Conservation (phyloP, 2,329 filamentous ascomycete species). For the Fusarium falciforme region DNA sequence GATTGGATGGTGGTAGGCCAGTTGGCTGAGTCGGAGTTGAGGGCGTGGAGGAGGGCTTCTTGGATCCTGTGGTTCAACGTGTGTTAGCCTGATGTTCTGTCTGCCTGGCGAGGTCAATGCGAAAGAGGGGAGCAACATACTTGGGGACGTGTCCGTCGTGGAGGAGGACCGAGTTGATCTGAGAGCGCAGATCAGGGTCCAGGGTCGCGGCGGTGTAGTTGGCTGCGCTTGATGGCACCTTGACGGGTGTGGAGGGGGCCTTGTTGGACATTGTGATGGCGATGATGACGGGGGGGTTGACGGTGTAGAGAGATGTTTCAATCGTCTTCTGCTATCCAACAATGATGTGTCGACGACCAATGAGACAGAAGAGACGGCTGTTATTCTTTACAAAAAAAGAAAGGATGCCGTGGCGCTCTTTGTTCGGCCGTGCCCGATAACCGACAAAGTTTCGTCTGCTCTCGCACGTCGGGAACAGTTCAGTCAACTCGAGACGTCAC, state of each 20-base stretch:
- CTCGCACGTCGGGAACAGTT: not conserved
- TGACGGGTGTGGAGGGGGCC: constrained; percentile 66
- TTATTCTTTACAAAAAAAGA: not conserved
- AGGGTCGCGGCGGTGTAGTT: constrained; percentile 70
- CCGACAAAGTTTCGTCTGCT: not conserved
- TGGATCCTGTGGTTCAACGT: constrained; percentile 60
- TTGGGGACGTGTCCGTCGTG: constrained; percentile 69
- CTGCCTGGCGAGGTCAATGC: not conserved
- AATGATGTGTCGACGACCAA: not conserved
- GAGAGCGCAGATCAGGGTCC: constrained; percentile 70
- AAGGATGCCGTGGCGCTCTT: not conserved
- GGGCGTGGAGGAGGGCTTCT: constrained; percentile 71
- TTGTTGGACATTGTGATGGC: constrained; percentile 56
- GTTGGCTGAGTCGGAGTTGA: constrained; percentile 69
- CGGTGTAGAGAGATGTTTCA: not conserved
- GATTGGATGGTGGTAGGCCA: constrained; percentile 71
- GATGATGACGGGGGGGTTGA: not conserved
- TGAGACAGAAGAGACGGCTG: not conserved
- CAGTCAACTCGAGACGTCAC: not conserved
- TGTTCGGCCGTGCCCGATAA: not conserved
- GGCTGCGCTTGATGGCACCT: constrained; percentile 69
- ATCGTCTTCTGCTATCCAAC: not conserved
- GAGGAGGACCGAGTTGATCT: constrained; percentile 70
- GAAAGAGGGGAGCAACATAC: constrained; percentile 51
- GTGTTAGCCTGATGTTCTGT: constrained; percentile 12